These are phyloP conservation scores for Coniochaeta ligniaria DNA, from an alignment of 2,329 filamentous ascomycete species.

Conservation along the genomic window DNA sequence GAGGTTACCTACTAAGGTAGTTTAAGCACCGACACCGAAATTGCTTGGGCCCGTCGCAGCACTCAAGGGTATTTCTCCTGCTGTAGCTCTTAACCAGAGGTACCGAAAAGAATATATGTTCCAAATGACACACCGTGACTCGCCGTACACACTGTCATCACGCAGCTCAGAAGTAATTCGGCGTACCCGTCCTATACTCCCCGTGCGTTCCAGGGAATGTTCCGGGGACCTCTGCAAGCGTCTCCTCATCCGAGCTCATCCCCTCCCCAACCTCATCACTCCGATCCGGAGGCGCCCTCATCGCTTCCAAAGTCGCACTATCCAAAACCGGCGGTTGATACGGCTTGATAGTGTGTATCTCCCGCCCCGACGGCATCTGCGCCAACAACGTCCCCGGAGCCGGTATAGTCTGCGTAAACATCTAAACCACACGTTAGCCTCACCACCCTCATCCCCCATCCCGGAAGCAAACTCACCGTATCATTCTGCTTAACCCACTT, in stretches of 20 bases:
- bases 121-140: background rate
- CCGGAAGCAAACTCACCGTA: conserved; percentile 50
- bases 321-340: conserved; percentile 63
- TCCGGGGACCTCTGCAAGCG: conserved; percentile 26
- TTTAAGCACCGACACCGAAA: background rate
- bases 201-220: conserved; percentile 41
- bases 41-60: background rate
- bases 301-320: conserved; percentile 53
- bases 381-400: conserved; percentile 63
- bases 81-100: background rate
- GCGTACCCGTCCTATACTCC: conserved; percentile 30
- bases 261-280: conserved; percentile 32
- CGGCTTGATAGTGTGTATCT: conserved; percentile 67
- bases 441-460: background rate
- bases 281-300: conserved; percentile 46
- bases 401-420: conserved; percentile 74
- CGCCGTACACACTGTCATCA: background rate
- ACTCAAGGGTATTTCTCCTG: background rate
- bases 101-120: background rate
- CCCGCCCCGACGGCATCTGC: conserved; percentile 79
- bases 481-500: conserved; percentile 95
- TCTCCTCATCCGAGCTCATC: conserved; percentile 37
- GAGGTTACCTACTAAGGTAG: conserved; percentile 21
- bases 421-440: conserved; percentile 33
- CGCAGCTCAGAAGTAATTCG: conserved; percentile 24